A percentile compares a stretch with the other conserved stretches of the same genome.
Evolutionary conservation across 306 rosid genomes (phyloP).

Genomic region (Dryas drummondii): DNA sequence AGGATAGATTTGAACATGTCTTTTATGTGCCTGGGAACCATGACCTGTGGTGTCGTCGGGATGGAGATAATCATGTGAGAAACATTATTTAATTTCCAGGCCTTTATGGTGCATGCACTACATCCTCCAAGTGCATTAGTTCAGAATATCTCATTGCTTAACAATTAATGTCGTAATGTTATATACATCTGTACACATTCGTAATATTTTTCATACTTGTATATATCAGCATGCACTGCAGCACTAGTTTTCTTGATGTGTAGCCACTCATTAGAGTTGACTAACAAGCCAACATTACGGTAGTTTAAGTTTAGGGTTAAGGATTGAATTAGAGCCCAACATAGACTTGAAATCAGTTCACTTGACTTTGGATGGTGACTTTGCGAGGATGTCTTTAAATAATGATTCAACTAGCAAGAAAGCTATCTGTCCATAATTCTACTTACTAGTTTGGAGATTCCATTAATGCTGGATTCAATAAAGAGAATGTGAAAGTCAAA

Average conservation of each 20-base stretch:
- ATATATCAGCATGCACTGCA: not conserved
- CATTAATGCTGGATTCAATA: not conserved
- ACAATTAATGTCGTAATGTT: not conserved
- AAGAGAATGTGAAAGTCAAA: not conserved
- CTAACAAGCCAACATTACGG: not conserved
- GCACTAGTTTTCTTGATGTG: not conserved
- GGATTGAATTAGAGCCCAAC: not conserved
- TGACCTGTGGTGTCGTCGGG: constrained; percentile 81
- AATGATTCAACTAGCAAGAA: constrained; percentile 4
- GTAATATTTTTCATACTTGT: not conserved
- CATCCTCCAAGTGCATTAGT: not conserved
- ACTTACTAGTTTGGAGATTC: not conserved
- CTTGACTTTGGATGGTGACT: not conserved
- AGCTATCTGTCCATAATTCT: not conserved
- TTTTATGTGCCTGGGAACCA: constrained; percentile 84
- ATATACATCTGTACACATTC: not conserved
- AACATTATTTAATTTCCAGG: constrained; percentile 13
- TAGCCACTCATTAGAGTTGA: not conserved
- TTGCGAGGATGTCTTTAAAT: not conserved
- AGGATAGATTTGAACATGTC: constrained; percentile 68
- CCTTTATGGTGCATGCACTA: not conserved
- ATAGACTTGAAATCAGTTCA: not conserved
- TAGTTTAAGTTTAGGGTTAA: not conserved
- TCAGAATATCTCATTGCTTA: not conserved
- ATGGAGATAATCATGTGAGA: constrained; percentile 60